phyloP scores from a whole-genome alignment of 352 stramenopile genomes.

The Globisporangium cystogenes region DNA sequence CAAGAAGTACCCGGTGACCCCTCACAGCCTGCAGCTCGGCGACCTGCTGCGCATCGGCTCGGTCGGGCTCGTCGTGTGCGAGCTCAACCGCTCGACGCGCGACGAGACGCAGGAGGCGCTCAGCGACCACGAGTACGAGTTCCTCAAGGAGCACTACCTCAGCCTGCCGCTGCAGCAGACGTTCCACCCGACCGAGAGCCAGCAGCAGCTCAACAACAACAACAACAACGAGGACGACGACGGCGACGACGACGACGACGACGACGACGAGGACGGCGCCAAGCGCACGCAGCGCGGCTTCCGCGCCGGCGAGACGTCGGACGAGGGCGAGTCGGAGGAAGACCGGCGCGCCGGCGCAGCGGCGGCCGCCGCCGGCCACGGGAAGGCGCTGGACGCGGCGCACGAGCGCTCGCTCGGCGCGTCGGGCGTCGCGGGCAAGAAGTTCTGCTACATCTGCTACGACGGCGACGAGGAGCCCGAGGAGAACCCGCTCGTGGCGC shows the following conservation, averaged over 20 bases:
- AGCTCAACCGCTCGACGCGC: conserved; percentile 72
- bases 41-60: conserved; percentile 88
- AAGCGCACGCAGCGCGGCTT: conserved; percentile 3
- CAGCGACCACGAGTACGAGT: conserved; percentile 82
- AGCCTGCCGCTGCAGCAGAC: conserved; percentile 79
- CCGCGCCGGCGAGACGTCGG: conserved; percentile 53
- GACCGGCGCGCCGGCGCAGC: conserved; percentile 27
- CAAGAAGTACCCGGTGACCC: conserved; percentile 79
- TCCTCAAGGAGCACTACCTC: conserved; percentile 85
- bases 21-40: conserved; percentile 67
- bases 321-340: conserved; percentile 77
- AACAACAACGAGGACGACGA: conserved; percentile 23
- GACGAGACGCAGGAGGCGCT: conserved; percentile 72
- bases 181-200: conserved; percentile 56
- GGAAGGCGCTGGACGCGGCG: conserved; percentile 7
- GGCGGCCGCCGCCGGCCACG: conserved; percentile 12
- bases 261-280: conserved; percentile 21
- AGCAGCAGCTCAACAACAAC: not conserved
- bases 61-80: conserved; percentile 89
- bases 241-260: conserved; percentile 25
- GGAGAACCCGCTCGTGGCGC: conserved; percentile 85
- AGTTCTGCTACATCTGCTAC: conserved; percentile 93
- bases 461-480: conserved; percentile 83
- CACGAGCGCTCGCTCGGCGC: conserved; percentile 36
- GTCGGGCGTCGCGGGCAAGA: conserved; percentile 35